Evolutionary conservation across 2,329 filamentous ascomycete genomes (phyloP).

Genomic region (Epichloe bromicola): DNA sequence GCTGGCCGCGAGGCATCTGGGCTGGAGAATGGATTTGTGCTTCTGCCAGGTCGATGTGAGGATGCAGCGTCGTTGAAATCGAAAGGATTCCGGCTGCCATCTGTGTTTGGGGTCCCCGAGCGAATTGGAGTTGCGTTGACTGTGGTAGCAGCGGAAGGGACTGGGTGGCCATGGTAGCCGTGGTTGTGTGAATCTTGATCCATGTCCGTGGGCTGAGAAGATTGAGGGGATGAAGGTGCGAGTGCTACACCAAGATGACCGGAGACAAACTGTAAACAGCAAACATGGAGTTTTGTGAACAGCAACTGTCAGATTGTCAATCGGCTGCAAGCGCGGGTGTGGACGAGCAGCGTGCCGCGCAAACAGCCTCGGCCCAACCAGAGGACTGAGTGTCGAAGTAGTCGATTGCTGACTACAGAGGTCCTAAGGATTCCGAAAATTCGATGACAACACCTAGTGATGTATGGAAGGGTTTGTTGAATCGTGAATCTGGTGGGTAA

Average conservation of each 20-base stretch:
- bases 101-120: constrained; percentile 29
- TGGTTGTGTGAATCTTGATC: constrained; percentile 13
- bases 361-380: background rate
- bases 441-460: background rate
- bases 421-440: background rate
- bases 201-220: constrained; percentile 10
- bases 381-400: no score
- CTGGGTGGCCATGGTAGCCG: constrained; percentile 16
- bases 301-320: no score
- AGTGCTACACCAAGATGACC: no score
- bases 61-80: constrained; percentile 25
- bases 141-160: constrained; percentile 25
- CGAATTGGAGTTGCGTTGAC: constrained; percentile 26
- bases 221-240: background rate
- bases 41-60: constrained; percentile 16
- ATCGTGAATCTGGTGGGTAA: no score
- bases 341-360: background rate
- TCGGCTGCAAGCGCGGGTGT: background rate
- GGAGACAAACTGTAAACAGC: no score
- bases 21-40: constrained; percentile 33
- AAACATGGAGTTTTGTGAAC: no score
- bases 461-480: no score
- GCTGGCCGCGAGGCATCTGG: constrained; percentile 31
- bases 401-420: background rate
- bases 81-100: constrained; percentile 26